A percentile compares a stretch with the other conserved stretches of the same genome.
phyloP scores from a whole-genome alignment of 768 basidiomycete species.

The Auricularia auricula-judae region DNA sequence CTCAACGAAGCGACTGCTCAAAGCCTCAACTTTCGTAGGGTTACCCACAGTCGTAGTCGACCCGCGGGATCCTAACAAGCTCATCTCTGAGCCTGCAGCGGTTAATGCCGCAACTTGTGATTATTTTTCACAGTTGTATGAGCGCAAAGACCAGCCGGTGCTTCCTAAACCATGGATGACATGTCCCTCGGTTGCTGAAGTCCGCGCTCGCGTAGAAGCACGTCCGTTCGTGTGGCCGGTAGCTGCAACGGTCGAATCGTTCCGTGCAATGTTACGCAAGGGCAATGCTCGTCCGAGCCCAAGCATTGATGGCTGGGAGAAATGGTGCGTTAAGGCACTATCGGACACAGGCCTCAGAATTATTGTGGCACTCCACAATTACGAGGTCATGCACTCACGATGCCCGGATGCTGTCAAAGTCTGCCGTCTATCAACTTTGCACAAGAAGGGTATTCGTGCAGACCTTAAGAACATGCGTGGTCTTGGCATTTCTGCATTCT shows the following conservation, averaged over 20 bases:
- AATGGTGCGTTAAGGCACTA: slow-evolving; percentile 21
- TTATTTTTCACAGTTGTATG: neutral
- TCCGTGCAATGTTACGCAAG: slow-evolving; percentile 14
- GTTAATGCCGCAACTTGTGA: neutral
- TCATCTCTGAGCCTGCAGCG: neutral
- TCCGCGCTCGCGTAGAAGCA: slow-evolving; percentile 5
- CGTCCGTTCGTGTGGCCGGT: slow-evolving; percentile 19
- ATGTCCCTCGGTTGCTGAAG: neutral
- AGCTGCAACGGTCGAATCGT: slow-evolving; percentile 6
- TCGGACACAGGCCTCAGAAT: slow-evolving; percentile 13
- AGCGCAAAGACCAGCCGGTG: neutral
- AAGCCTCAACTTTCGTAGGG: neutral
- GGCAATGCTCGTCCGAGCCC: slow-evolving; percentile 21
- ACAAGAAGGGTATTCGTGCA: slow-evolving; percentile 17
- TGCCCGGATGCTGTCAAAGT: slow-evolving; percentile 19
- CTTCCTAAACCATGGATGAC: neutral
- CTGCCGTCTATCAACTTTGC: slow-evolving; percentile 16
- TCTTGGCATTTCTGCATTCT: slow-evolving; percentile 15
- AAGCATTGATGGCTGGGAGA: slow-evolving; percentile 25
- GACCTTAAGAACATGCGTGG: slow-evolving; percentile 21
- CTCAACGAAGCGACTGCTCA: neutral
- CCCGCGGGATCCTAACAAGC: neutral
- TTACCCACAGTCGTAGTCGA: neutral
- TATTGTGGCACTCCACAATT: slow-evolving; percentile 20
- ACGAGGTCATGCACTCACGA: slow-evolving; percentile 12